Percentiles rank a stretch among this genome's conserved stretches.
These are phyloP conservation scores for Casuarina glauca DNA, from an alignment of 306 rosid species.

Conservation along the genomic window DNA sequence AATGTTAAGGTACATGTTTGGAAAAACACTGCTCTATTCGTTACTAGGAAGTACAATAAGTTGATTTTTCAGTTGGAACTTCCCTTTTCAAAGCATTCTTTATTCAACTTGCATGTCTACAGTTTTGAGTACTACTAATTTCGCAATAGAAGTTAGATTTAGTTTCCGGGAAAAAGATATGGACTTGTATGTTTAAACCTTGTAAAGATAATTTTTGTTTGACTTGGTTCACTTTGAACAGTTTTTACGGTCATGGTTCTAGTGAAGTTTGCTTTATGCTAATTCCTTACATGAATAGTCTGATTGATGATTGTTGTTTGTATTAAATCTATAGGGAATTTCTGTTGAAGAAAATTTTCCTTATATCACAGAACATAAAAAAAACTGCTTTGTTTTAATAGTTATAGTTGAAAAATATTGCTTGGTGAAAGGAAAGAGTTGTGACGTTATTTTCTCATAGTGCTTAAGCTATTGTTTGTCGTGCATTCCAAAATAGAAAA, in stretches of 20 bases:
- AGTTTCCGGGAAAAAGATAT: not conserved
- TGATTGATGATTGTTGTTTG: not conserved
- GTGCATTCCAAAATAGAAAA: not conserved
- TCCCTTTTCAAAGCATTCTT: not conserved
- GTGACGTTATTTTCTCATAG: not conserved
- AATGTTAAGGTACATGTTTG: slow-evolving; percentile 57
- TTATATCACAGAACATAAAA: not conserved
- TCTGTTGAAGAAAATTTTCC: not conserved
- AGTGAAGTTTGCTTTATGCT: not conserved
- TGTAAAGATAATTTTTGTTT: not conserved
- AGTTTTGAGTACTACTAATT: not conserved
- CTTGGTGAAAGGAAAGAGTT: not conserved
- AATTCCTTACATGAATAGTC: not conserved
- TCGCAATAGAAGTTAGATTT: not conserved
- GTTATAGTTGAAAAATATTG: not conserved
- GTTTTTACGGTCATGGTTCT: no score
- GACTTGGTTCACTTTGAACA: not conserved
- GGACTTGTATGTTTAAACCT: not conserved
- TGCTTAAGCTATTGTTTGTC: not conserved
- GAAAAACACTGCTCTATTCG: slow-evolving; percentile 11
- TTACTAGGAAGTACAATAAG: not conserved
- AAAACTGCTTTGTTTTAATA: not conserved
- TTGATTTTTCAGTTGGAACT: not conserved
- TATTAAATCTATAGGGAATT: not conserved
- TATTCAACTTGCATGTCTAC: not conserved